A percentile compares a stretch with the other conserved stretches of the same genome.
These are phyloP conservation scores for Mimosa bimucronata DNA, from an alignment of 306 rosid genomes.

Conservation along the genomic window DNA sequence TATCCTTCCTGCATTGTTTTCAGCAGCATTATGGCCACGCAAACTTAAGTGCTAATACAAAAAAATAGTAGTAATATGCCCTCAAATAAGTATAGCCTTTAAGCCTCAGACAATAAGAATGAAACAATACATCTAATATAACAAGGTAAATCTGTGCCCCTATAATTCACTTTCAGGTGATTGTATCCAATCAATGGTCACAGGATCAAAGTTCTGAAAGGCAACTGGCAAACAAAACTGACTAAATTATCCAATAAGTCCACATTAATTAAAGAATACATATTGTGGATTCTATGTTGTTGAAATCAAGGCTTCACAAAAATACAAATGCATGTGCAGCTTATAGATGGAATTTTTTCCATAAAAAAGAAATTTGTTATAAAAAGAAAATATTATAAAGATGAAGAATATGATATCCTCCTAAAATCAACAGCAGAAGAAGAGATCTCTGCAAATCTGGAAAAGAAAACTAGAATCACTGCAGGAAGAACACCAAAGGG, in stretches of 20 bases:
- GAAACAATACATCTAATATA: neutral
- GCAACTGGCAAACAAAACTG: neutral
- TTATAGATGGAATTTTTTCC: neutral
- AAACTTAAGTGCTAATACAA: slow-evolving; percentile 26
- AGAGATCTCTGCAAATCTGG: neutral
- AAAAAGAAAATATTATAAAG: neutral
- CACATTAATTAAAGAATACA: neutral
- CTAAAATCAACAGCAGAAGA: neutral
- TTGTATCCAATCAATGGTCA: neutral
- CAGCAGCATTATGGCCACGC: slow-evolving; percentile 27
- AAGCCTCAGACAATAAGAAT: slow-evolving; percentile 3
- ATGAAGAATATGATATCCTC: neutral
- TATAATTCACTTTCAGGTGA: slow-evolving; percentile 10
- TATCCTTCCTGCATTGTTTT: slow-evolving; percentile 78
- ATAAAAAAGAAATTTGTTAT: neutral
- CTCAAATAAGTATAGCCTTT: slow-evolving; percentile 1
- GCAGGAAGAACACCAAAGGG: neutral
- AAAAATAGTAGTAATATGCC: slow-evolving; percentile 6
- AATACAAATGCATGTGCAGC: neutral
- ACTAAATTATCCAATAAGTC: neutral
- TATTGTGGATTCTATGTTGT: neutral
- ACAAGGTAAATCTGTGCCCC: neutral
- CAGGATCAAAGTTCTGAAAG: neutral
- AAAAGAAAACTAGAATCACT: neutral
- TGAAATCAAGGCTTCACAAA: neutral